A percentile compares a stretch with the other conserved stretches of the same genome.
These are phyloP conservation scores for Cyberlindnera misumaiensis DNA, from an alignment of 805 yeast species.

Conservation along the genomic window DNA sequence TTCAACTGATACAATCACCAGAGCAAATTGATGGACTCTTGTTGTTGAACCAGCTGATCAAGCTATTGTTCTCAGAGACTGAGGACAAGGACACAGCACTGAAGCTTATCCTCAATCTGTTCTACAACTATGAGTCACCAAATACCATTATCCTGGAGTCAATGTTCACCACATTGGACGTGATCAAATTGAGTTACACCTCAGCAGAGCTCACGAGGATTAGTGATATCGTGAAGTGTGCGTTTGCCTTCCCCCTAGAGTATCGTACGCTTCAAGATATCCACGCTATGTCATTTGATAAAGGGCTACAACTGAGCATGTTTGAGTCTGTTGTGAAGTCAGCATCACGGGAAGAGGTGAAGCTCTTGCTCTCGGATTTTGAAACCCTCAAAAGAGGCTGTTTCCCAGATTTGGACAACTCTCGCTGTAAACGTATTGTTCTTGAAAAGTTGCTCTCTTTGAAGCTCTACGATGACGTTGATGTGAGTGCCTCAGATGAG, in stretches of 20 bases:
- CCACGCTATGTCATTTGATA: conserved; percentile 3
- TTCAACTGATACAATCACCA: conserved; percentile 1
- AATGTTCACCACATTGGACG: conserved; percentile 3
- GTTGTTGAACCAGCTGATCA: conserved; percentile 4
- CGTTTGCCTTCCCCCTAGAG: conserved; percentile 9
- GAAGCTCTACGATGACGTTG: conserved; percentile 24
- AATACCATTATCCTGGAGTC: conserved; percentile 1
- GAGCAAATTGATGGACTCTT: background rate
- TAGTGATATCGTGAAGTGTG: conserved; percentile 3
- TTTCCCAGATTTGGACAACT: conserved; percentile 10
- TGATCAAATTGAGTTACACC: background rate
- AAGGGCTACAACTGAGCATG: conserved; percentile 5
- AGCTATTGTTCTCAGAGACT: conserved; percentile 3
- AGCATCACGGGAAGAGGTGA: background rate
- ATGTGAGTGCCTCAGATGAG: conserved; percentile 8
- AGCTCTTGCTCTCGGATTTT: background rate
- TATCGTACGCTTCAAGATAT: conserved; percentile 6
- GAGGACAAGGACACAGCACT: conserved; percentile 1
- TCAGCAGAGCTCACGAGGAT: background rate
- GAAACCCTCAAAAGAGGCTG: conserved; percentile 4
- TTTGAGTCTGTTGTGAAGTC: conserved; percentile 5
- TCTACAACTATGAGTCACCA: conserved; percentile 5
- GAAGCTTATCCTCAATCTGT: conserved; percentile 1
- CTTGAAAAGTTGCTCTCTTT: conserved; percentile 24
- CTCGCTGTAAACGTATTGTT: conserved; percentile 11